Evolutionary conservation across 1,284 basidiomycete genomes (phyloP), one percentile per base, ranked within the genome.

Genomic region (Termitomyces sp.): DNA sequence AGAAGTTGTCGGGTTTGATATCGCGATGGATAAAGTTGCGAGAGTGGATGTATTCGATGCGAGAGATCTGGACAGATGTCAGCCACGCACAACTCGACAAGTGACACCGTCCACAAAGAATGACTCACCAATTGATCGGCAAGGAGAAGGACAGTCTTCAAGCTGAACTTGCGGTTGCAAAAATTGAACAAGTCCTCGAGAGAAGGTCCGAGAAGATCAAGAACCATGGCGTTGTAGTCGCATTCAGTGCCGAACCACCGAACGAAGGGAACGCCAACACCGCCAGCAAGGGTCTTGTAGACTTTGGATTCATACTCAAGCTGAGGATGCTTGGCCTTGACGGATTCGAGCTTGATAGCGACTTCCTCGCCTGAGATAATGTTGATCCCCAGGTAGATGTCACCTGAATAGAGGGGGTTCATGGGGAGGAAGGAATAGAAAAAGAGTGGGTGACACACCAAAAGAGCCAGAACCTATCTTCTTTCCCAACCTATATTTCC

Each of bases 341-440:
- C 93, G 0, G 94, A 98, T 76, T 99, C 97, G 65, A 99, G 90
- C 78, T 99, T 99, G 84, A 99, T 98, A 68, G 95, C 97, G 57
- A 99, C 97, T 72, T 98, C 96, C 72, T 99, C 95, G 50, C 96
- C 96, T n/a, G 95, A 98, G 71, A 99, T 98, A 77, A 99, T 98
- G 82, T 99, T 98, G 74, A 98, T 95, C 60, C 97, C 97, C 58
- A 99, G 91, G 74, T 98, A 99, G 73, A 99, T 99, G 70, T 99
- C 96, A 75, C 94, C 94, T 95, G 43, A 38, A 39, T 13, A 50
- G 53, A 36, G 21, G 50, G 51, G 30, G 55, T 45, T 52, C 30
- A 30, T 58, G 26, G 42, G 50, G 33, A 38, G 53, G 36, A 17
- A 42, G 42, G 36, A 42, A 43, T 50, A 58, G 52, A 49, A 15